Evolutionary conservation across 257 asterid genomes (phyloP).

Genomic region (Salvia hispanica): DNA sequence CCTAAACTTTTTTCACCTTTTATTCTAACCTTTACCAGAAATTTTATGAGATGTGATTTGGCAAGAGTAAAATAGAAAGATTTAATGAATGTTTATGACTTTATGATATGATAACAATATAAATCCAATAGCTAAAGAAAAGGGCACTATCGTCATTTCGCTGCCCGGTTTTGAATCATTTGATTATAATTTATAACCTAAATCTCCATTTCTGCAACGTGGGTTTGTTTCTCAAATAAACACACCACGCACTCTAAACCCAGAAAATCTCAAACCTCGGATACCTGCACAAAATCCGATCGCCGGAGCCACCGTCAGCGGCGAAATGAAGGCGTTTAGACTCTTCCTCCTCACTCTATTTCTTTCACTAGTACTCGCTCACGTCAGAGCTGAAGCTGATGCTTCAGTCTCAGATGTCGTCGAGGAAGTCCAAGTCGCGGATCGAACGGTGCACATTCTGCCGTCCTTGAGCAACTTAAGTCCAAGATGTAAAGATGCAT

Average conservation of each 20-base stretch:
- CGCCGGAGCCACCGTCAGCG: slow-evolving; percentile 43
- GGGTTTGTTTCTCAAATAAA: slow-evolving; percentile 26
- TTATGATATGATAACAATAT: too few relatives aligned
- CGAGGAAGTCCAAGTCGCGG: slow-evolving; percentile 44
- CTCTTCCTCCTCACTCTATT: slow-evolving; percentile 33
- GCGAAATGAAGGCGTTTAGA: slow-evolving; percentile 48
- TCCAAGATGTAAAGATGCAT: slow-evolving; percentile 44
- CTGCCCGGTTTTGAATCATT: not conserved
- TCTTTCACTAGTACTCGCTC: slow-evolving; percentile 37
- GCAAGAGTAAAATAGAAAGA: too few relatives aligned
- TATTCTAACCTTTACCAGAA: too few relatives aligned
- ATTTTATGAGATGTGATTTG: too few relatives aligned
- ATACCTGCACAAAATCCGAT: slow-evolving; percentile 24
- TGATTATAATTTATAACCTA: not conserved
- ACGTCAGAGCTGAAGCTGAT: slow-evolving; percentile 50
- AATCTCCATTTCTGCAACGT: slow-evolving; percentile 27
- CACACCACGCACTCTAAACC: slow-evolving; percentile 9
- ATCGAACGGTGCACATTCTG: slow-evolving; percentile 50
- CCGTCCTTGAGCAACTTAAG: slow-evolving; percentile 48
- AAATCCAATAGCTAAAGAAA: not conserved
- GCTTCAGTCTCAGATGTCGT: slow-evolving; percentile 36
- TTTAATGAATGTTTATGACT: too few relatives aligned
- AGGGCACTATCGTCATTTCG: slow-evolving; percentile 29
- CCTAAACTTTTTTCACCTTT: too few relatives aligned
- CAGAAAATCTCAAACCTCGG: slow-evolving; percentile 1